Percentiles rank a stretch among this genome's conserved stretches.
Evolutionary conservation across 73 alveolate genomes (phyloP).

Genomic region (Paramecium octaurelia): DNA sequence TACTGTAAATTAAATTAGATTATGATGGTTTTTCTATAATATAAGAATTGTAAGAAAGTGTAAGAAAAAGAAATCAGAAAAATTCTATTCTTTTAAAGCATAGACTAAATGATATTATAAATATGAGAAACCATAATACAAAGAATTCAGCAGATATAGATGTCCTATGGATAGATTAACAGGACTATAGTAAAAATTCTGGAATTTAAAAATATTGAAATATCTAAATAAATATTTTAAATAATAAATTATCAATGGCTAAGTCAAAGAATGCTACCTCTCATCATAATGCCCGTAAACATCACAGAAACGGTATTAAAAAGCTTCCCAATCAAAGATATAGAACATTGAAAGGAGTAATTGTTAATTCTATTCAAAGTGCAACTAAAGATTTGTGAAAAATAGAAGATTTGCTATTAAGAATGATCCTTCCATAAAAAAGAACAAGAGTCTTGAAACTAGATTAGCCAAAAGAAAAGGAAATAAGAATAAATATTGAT

Average conservation of each 20-base stretch:
- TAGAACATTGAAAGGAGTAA: constrained; percentile 43
- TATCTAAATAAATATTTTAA: constrained; percentile 23
- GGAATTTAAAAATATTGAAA: constrained; percentile 4
- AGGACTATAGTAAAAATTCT: neutral
- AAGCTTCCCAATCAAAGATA: constrained; percentile 9
- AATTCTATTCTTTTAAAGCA: neutral
- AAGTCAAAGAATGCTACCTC: constrained; percentile 45
- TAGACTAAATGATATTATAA: neutral
- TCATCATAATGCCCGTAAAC: constrained; percentile 43
- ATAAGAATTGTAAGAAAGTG: neutral
- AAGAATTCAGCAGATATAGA: neutral
- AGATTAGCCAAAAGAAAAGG: constrained; percentile 43
- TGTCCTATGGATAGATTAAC: neutral
- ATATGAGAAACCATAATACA: neutral
- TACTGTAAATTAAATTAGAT: neutral
- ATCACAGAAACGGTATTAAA: constrained; percentile 36
- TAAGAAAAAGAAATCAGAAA: neutral
- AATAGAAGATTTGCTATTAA: constrained; percentile 64
- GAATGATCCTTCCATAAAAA: constrained; percentile 63
- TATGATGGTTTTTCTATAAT: neutral
- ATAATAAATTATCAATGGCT: constrained; percentile 48
- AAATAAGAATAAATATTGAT: neutral
- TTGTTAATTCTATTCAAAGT: constrained; percentile 21
- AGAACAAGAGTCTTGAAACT: constrained; percentile 50
- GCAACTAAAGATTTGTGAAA: constrained; percentile 57